phyloP scores from a whole-genome alignment of 1,139 yeast species.

The Hansenula sp. region DNA sequence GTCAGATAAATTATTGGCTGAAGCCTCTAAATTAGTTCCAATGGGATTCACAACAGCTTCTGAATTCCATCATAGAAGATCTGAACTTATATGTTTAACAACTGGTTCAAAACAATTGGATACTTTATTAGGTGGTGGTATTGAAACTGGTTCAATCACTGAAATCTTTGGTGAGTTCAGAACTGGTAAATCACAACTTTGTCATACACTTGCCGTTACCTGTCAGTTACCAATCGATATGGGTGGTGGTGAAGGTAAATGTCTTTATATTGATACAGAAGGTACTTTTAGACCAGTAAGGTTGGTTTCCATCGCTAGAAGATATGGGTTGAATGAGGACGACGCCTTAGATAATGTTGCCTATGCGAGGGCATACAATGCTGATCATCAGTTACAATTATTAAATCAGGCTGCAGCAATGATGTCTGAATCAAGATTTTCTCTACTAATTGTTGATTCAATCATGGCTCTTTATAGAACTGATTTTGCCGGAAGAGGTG shows the following conservation, averaged over 20 bases:
- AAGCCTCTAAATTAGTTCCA: slow-evolving; percentile 86
- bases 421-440: slow-evolving; percentile 92
- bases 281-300: slow-evolving; percentile 95
- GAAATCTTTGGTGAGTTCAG: slow-evolving; percentile 97
- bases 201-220: slow-evolving; percentile 95
- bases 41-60: slow-evolving; percentile 98
- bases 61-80: slow-evolving; percentile 85
- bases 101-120: slow-evolving; percentile 95
- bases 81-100: slow-evolving; percentile 86
- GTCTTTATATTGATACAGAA: slow-evolving; percentile 94
- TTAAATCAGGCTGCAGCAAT: slow-evolving; percentile 88
- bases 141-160: slow-evolving; percentile 96
- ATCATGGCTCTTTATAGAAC: slow-evolving; percentile 96
- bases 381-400: slow-evolving; percentile 90
- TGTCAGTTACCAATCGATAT: slow-evolving; percentile 95
- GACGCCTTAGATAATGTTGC: slow-evolving; percentile 96
- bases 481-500: slow-evolving; percentile 95
- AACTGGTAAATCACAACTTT: slow-evolving; percentile 95
- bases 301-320: slow-evolving; percentile 81
- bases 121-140: slow-evolving; percentile 92
- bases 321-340: slow-evolving; percentile 91
- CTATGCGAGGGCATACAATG: slow-evolving; percentile 94
- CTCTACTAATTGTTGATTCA: slow-evolving; percentile 85
- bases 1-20: slow-evolving; percentile 79
- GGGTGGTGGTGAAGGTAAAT: slow-evolving; percentile 99